Evolutionary conservation across 2,329 filamentous ascomycete species (phyloP).

Genomic region (Gaeumannomyces sp.): DNA sequence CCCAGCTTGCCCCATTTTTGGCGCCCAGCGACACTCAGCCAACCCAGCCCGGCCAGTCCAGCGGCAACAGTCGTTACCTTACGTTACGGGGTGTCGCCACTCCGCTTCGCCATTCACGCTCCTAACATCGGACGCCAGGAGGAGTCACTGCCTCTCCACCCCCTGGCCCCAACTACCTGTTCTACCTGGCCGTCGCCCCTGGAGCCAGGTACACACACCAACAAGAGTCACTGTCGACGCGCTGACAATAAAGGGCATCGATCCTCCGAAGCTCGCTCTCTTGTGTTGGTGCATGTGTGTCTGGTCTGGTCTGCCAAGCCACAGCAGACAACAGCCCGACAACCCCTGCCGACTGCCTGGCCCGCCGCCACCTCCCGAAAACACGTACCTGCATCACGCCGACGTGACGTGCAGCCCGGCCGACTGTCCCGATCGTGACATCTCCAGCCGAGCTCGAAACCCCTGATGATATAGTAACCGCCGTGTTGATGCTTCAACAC

Average conservation of each 20-base stretch:
- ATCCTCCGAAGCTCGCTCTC: neutral
- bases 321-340: neutral
- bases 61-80: constrained; percentile 14
- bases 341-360: constrained; percentile 12
- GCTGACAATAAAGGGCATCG: neutral
- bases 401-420: neutral
- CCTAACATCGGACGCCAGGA: constrained; percentile 8
- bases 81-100: constrained; percentile 9
- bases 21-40: constrained; percentile 12
- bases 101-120: constrained; percentile 11
- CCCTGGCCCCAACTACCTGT: constrained; percentile 5
- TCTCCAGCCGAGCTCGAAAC: constrained; percentile 6
- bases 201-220: constrained; percentile 14
- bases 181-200: constrained; percentile 13
- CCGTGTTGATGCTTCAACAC: constrained; percentile 7
- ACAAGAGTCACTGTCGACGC: constrained; percentile 10
- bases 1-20: constrained; percentile 17
- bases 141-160: constrained; percentile 7
- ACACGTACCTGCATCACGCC: neutral
- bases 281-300: neutral
- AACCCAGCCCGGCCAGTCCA: constrained; percentile 16
- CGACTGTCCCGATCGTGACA: neutral
- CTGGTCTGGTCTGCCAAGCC: neutral
- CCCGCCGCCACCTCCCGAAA: neutral
- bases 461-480: constrained; percentile 8